phyloP scores from a whole-genome alignment of 495 filamentous ascomycete genomes.

The Neurospora sp. region DNA sequence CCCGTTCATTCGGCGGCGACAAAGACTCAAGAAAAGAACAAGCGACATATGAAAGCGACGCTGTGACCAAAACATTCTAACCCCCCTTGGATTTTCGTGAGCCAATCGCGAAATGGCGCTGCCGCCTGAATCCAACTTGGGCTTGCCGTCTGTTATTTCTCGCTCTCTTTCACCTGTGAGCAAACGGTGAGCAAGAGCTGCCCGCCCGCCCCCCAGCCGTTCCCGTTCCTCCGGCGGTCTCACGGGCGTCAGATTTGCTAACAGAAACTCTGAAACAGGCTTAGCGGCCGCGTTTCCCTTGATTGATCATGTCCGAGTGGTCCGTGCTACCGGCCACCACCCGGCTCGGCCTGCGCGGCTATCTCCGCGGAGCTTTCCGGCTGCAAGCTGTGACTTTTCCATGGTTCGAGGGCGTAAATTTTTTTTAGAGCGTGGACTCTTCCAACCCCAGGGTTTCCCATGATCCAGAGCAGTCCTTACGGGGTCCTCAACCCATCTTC shows the following conservation, averaged over 20 bases:
- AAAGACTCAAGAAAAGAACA: no score
- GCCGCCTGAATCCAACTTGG: neutral
- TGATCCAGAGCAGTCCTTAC: no score
- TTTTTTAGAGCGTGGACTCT: no score
- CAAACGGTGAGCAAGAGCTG: neutral
- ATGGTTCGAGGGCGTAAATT: no score
- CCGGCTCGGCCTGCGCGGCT: neutral
- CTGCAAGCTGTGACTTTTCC: no score
- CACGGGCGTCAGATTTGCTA: constrained; percentile 23
- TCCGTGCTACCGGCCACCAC: neutral
- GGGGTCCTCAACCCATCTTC: no score
- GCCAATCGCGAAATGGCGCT: neutral
- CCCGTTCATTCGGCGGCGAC: no score
- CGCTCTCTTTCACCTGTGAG: neutral
- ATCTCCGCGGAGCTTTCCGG: neutral
- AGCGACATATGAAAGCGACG: neutral
- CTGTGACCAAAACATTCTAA: neutral
- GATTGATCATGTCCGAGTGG: neutral
- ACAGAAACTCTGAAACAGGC: constrained; percentile 17
- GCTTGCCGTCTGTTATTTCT: neutral
- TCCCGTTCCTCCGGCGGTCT: neutral
- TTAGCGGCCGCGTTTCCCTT: constrained; percentile 3
- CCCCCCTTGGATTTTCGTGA: neutral
- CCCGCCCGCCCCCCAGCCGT: no score
- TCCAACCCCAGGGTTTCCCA: no score